Evolutionary conservation across 768 basidiomycete species (phyloP).

Genomic region (Austroboletus festivus): DNA sequence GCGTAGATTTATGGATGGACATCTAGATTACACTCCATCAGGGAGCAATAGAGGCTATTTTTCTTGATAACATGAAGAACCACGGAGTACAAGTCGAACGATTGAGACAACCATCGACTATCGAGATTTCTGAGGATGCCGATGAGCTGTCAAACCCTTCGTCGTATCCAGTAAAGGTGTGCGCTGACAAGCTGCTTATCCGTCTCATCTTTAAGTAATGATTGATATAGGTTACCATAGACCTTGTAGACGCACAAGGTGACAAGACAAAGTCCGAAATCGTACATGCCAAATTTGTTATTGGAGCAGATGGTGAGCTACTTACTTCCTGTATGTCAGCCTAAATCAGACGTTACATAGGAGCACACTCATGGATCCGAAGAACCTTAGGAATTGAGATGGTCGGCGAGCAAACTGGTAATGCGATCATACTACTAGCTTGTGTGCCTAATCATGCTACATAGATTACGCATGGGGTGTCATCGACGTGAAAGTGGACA

Average conservation of each 20-base stretch:
- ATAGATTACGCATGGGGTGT: conserved; percentile 78
- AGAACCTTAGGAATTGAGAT: conserved; percentile 40
- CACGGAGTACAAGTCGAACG: conserved; percentile 33
- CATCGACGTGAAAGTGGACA: conserved; percentile 59
- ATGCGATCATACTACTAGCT: background rate
- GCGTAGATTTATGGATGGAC: background rate
- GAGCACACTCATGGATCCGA: conserved; percentile 44
- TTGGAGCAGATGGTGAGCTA: conserved; percentile 32
- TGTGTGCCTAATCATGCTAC: background rate
- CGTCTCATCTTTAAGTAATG: background rate
- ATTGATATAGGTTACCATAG: conserved; percentile 16
- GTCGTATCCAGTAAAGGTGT: conserved; percentile 25
- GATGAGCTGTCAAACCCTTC: conserved; percentile 31
- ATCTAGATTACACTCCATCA: conserved; percentile 33
- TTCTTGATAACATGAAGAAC: conserved; percentile 34
- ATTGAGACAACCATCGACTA: conserved; percentile 26
- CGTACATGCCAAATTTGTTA: conserved; percentile 29
- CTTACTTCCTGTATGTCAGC: background rate
- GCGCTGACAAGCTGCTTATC: background rate
- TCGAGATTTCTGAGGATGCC: conserved; percentile 34
- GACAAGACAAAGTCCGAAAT: conserved; percentile 28
- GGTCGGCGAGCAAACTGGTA: conserved; percentile 43
- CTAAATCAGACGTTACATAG: conserved; percentile 7
- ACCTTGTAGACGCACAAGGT: conserved; percentile 19
- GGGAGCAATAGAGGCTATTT: conserved; percentile 36